Evolutionary conservation across 495 filamentous ascomycete genomes (phyloP).

Genomic region (Amphirosellinia nigrospora): DNA sequence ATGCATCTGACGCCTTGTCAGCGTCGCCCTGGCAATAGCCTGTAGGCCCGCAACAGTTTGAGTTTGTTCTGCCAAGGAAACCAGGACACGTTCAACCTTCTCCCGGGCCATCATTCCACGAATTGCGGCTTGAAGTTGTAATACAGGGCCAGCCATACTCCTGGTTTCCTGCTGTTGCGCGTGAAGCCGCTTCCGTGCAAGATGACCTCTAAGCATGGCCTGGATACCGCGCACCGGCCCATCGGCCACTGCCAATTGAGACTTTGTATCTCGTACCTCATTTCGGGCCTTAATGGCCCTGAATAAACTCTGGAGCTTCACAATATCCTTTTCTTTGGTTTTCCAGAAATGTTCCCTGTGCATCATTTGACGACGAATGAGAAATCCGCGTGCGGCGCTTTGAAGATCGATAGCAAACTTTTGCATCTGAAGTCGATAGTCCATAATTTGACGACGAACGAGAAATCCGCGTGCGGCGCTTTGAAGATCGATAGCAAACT

Average conservation of each 20-base stretch:
- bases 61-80: conserved; percentile 44
- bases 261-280: conserved; percentile 68
- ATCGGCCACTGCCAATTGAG: conserved; percentile 61
- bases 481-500: conserved; percentile 77
- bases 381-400: conserved; percentile 77
- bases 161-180: conserved; percentile 61
- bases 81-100: conserved; percentile 44
- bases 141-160: conserved; percentile 51
- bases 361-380: conserved; percentile 69
- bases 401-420: conserved; percentile 78
- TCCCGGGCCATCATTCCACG: conserved; percentile 57
- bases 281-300: conserved; percentile 77
- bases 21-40: conserved; percentile 50
- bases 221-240: conserved; percentile 71
- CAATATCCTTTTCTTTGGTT: conserved; percentile 71
- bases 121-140: conserved; percentile 58
- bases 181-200: conserved; percentile 56
- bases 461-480: conserved; percentile 81
- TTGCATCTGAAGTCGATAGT: conserved; percentile 80
- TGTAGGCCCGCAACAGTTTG: conserved; percentile 55
- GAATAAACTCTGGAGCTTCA: conserved; percentile 83
- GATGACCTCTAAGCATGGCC: conserved; percentile 67
- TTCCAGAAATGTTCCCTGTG: conserved; percentile 71
- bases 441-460: conserved; percentile 70
- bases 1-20: conserved; percentile 43